Evolutionary conservation across 257 asterid genomes (phyloP).

Genomic region (Solanum lycopersicoides): DNA sequence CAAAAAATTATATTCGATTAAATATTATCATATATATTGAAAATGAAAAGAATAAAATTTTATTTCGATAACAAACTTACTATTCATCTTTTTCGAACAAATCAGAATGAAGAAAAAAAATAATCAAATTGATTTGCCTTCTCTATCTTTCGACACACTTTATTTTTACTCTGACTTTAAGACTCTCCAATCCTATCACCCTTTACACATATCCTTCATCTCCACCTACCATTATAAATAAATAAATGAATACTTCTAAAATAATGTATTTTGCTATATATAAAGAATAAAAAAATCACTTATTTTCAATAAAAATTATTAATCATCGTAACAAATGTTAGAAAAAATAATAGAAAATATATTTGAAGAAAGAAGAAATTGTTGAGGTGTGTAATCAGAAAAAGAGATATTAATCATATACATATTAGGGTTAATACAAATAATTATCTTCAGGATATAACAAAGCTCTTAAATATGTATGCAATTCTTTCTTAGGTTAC

Average conservation of each 20-base stretch:
- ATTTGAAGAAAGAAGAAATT: background rate
- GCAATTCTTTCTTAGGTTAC: no score
- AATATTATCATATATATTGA: no score
- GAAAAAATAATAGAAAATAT: background rate
- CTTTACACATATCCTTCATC: no score
- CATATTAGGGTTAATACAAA: no score
- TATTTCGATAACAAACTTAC: background rate
- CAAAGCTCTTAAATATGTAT: no score
- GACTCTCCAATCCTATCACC: background rate
- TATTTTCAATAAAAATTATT: background rate
- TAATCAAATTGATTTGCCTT: background rate
- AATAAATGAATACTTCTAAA: no score
- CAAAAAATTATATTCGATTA: no score
- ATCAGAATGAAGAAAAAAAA: background rate
- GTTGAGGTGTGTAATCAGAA: background rate
- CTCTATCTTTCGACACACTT: background rate
- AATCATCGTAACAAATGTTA: background rate
- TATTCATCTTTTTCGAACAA: background rate
- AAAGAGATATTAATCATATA: background rate
- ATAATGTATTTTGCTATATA: no score
- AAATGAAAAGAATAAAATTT: no score
- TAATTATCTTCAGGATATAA: background rate
- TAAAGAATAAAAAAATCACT: background rate
- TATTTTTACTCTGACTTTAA: no score
- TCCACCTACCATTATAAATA: background rate